Conservation (phyloP, 2,329 filamentous ascomycete genomes). For the Teratosphaeria nubilosa region DNA sequence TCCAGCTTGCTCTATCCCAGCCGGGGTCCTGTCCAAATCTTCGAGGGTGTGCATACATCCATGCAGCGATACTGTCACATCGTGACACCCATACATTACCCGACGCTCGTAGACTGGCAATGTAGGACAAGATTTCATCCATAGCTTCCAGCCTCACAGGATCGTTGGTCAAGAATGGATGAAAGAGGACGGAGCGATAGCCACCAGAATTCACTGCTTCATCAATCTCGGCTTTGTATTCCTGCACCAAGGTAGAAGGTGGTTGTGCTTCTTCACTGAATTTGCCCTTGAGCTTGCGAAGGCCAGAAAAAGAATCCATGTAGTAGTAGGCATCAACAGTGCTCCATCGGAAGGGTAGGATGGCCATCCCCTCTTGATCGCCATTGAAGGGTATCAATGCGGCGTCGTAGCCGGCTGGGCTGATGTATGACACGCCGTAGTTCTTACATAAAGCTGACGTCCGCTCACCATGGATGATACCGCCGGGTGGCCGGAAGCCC, state of each 20-base stretch:
- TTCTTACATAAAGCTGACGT: constrained; percentile 21
- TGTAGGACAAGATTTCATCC: constrained; percentile 17
- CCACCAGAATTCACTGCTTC: constrained; percentile 17
- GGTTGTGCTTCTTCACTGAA: constrained; percentile 9
- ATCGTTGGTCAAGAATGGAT: constrained; percentile 22
- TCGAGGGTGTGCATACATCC: constrained; percentile 14
- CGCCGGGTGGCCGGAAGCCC: constrained; percentile 25
- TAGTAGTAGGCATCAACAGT: constrained; percentile 26
- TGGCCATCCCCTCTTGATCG: constrained; percentile 11
- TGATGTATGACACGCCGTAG: constrained; percentile 22
- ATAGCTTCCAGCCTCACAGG: constrained; percentile 18
- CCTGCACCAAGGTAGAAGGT: constrained; percentile 12
- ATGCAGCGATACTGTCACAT: constrained; percentile 20
- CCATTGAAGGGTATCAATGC: constrained; percentile 11
- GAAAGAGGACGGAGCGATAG: constrained; percentile 23
- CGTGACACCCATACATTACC: constrained; percentile 21
- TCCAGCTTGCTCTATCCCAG: constrained; percentile 23
- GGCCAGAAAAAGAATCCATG: constrained; percentile 20
- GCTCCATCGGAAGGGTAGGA: constrained; percentile 21
- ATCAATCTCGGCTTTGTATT: constrained; percentile 19
- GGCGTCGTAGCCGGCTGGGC: constrained; percentile 22
- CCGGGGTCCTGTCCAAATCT: constrained; percentile 19
- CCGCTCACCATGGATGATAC: constrained; percentile 20
- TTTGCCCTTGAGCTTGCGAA: constrained; percentile 20
- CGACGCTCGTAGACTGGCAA: constrained; percentile 16